Percentiles rank a stretch among this genome's conserved stretches.
phyloP scores from a whole-genome alignment of 1,139 yeast genomes.

The Yamadazyma friedrichii region DNA sequence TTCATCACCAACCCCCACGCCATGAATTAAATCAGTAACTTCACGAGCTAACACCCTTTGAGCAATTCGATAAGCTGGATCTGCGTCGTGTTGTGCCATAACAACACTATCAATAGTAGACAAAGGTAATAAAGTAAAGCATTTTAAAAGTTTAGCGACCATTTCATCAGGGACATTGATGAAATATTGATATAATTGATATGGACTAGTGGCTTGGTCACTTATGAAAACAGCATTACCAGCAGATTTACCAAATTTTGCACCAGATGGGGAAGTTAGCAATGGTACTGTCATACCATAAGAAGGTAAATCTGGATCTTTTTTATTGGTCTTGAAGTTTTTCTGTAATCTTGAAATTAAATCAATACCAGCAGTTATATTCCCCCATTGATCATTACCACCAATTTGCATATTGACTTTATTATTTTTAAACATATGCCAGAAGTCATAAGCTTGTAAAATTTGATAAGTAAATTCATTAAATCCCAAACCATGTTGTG shows the following conservation, averaged over 20 bases:
- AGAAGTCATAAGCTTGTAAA: constrained; percentile 91
- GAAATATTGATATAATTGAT: constrained; percentile 82
- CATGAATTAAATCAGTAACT: constrained; percentile 85
- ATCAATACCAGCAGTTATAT: constrained; percentile 94
- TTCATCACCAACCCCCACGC: constrained; percentile 68
- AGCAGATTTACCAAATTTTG: constrained; percentile 94
- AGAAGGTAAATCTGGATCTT: constrained; percentile 25
- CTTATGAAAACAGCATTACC: constrained; percentile 95
- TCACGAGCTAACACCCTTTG: constrained; percentile 80
- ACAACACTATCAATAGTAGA: constrained; percentile 52
- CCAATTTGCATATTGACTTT: constrained; percentile 81
- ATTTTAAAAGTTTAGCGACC: constrained; percentile 63
- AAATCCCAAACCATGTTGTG: constrained; percentile 81
- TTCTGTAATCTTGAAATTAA: constrained; percentile 64
- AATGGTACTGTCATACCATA: constrained; percentile 90
- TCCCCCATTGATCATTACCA: constrained; percentile 99
- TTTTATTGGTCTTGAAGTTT: constrained; percentile 15
- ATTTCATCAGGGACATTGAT: constrained; percentile 79
- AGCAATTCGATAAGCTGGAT: constrained; percentile 67
- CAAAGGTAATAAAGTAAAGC: constrained; percentile 76
- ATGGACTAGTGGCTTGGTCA: constrained; percentile 68
- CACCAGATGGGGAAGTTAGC: constrained; percentile 85
- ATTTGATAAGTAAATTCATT: constrained; percentile 93
- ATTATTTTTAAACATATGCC: constrained; percentile 64
- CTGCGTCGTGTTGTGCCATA: constrained; percentile 48